Evolutionary conservation across 2,329 filamentous ascomycete genomes (phyloP).

Genomic region (Pseudogymnoascus sp.): DNA sequence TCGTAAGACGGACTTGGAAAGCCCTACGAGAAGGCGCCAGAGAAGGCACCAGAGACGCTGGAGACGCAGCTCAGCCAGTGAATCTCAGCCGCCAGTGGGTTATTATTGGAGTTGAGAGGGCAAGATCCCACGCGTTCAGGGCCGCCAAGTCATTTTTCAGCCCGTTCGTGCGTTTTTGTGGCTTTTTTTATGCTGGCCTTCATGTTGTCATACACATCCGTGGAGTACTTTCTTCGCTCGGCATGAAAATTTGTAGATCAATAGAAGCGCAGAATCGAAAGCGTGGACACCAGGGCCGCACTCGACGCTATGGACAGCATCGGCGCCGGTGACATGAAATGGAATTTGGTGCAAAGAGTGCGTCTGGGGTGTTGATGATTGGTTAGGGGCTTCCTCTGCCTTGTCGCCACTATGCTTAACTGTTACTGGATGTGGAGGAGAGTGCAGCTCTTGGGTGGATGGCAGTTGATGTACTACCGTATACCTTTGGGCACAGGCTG

Average conservation of each 20-base stretch:
- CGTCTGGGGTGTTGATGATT: not conserved
- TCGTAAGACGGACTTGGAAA: not conserved
- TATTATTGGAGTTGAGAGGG: not conserved
- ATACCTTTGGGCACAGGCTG: not conserved
- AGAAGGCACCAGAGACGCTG: not conserved
- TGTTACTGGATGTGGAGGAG: not conserved
- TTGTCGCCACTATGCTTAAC: conserved; percentile 9
- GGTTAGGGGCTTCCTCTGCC: not conserved
- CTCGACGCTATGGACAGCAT: not conserved
- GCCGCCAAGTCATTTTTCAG: not conserved
- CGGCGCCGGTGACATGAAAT: not conserved
- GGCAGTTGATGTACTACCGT: not conserved
- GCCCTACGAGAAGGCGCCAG: not conserved
- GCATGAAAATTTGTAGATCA: not conserved
- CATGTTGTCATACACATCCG: not conserved
- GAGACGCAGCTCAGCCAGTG: not conserved
- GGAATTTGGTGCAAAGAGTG: not conserved
- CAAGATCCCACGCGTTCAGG: not conserved
- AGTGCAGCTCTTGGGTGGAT: not conserved
- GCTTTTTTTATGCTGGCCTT: conserved; percentile 6
- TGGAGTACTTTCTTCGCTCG: not conserved
- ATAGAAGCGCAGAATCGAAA: conserved; percentile 2
- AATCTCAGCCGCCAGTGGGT: not conserved
- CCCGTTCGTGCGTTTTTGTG: not conserved
- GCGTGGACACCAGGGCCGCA: not conserved